phyloP scores from a whole-genome alignment of 805 yeast species.

The Sugiyamaella boreocaroliniensis region DNA sequence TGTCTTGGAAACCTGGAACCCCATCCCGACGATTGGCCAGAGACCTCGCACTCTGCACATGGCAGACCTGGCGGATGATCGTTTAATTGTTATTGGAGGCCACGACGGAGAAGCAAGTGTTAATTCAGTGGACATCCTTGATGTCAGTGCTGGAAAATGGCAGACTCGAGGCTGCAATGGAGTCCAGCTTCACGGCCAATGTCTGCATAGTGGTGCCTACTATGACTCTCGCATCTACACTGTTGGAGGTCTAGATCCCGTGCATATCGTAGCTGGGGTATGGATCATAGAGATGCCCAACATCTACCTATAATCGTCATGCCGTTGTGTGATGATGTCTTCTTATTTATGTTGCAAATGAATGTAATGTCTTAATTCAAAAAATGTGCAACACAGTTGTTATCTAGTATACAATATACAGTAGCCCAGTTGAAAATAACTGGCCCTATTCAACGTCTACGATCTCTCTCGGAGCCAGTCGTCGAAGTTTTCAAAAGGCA shows the following conservation, averaged over 20 bases:
- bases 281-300: slow-evolving; percentile 18
- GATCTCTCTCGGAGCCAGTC: slow-evolving; percentile 21
- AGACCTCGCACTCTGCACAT: slow-evolving; percentile 17
- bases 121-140: slow-evolving; percentile 12
- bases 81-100: slow-evolving; percentile 21
- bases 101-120: slow-evolving; percentile 18
- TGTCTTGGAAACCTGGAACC: slow-evolving; percentile 11
- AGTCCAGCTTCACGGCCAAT: slow-evolving; percentile 17
- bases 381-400: no score
- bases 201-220: slow-evolving; percentile 15
- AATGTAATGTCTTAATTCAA: background rate
- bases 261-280: slow-evolving; percentile 12
- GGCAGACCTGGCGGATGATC: slow-evolving; percentile 12
- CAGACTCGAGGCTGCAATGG: slow-evolving; percentile 17
- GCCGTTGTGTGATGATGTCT: background rate
- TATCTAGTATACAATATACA: no score
- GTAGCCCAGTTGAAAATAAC: no score
- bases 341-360: background rate
- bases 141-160: slow-evolving; percentile 16
- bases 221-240: slow-evolving; percentile 20
- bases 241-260: slow-evolving; percentile 19
- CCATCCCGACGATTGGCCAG: slow-evolving; percentile 1
- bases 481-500: slow-evolving; percentile 21
- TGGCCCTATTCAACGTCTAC: background rate
- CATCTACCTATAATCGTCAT: background rate